A percentile compares a stretch with the other conserved stretches of the same genome.
These are phyloP conservation scores for Suaeda aralocaspica DNA, from an alignment of 148 eudicot species.

Conservation along the genomic window DNA sequence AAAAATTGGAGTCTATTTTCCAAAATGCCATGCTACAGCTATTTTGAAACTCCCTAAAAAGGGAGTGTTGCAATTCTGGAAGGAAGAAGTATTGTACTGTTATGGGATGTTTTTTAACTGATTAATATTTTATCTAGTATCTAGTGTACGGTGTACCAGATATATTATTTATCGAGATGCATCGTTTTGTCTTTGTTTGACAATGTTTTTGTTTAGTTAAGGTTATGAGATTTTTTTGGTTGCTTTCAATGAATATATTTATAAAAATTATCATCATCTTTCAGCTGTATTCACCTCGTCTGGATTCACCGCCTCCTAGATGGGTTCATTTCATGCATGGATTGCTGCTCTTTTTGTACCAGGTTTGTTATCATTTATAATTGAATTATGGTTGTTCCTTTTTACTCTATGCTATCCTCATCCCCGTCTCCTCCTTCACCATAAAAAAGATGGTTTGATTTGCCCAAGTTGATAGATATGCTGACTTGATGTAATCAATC, in stretches of 20 bases:
- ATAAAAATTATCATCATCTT: conserved; percentile 14
- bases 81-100: too few species aligned
- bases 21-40: too few species aligned
- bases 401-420: not conserved
- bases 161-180: too few species aligned
- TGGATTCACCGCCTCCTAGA: conserved; percentile 95
- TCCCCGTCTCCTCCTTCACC: too few species aligned
- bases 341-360: conserved; percentile 84
- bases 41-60: too few species aligned
- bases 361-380: conserved; percentile 47
- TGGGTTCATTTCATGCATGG: conserved; percentile 98
- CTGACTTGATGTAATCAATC: not conserved
- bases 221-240: not conserved
- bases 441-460: not conserved
- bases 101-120: too few species aligned
- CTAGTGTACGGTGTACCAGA: too few species aligned
- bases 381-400: not conserved
- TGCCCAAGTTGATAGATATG: not conserved
- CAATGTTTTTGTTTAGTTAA: not conserved
- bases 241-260: conserved; percentile 1
- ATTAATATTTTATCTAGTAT: too few species aligned
- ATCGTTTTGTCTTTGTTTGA: not conserved
- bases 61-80: too few species aligned
- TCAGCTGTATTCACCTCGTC: conserved; percentile 91
- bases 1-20: too few species aligned